Evolutionary conservation across 2,329 filamentous ascomycete genomes (phyloP).

Genomic region (Aspergillus calidoustus): DNA sequence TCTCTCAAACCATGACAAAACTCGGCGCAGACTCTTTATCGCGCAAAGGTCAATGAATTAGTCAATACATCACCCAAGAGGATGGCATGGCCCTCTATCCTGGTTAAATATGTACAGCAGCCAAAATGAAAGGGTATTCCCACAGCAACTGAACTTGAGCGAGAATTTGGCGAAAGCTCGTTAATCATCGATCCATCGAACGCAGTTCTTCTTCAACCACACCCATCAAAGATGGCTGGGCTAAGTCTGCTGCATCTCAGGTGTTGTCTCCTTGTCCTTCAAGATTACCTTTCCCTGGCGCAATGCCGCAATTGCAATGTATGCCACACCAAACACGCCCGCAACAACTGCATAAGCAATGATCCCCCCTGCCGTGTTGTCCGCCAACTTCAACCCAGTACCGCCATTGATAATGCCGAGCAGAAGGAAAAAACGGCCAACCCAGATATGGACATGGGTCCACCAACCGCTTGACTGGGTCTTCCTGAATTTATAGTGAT

Average conservation of each 20-base stretch:
- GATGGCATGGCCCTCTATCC: background rate
- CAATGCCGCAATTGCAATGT: conserved; percentile 6
- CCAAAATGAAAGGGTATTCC: background rate
- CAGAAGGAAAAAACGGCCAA: conserved; percentile 52
- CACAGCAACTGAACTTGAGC: background rate
- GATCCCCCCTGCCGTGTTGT: conserved; percentile 29
- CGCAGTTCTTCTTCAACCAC: background rate
- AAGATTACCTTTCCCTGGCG: conserved; percentile 11
- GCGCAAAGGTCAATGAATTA: conserved; percentile 33
- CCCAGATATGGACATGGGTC: conserved; percentile 41
- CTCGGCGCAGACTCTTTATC: conserved; percentile 25
- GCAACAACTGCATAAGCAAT: conserved; percentile 22
- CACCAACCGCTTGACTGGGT: conserved; percentile 13
- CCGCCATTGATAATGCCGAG: conserved; percentile 59
- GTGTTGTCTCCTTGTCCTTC: conserved; percentile 7
- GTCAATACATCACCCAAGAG: background rate
- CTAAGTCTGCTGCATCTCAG: conserved; percentile 2
- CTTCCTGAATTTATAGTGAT: conserved; percentile 33
- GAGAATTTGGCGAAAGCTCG: background rate
- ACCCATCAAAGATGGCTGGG: background rate
- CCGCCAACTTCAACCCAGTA: conserved; percentile 51
- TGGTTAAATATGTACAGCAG: background rate
- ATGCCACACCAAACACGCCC: conserved; percentile 15
- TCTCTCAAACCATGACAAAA: conserved; percentile 35
- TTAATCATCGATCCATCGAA: background rate